Conservation (phyloP, 768 basidiomycete genomes). For the Phallus indusiatus region DNA sequence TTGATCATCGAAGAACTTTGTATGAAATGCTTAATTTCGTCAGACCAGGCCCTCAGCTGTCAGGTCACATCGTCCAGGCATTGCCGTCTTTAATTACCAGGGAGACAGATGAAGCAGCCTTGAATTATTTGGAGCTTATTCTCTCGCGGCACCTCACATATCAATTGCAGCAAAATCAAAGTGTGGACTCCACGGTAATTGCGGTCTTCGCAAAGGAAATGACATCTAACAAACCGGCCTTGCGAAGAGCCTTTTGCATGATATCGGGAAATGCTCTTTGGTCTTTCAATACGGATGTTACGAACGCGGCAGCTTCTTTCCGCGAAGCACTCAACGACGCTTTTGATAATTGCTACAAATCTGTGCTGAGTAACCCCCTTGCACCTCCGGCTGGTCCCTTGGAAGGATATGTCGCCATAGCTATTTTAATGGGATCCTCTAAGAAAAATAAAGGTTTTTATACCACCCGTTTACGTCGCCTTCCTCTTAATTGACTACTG, state of each 20-base stretch:
- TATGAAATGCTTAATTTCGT: constrained; percentile 67
- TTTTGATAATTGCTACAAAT: constrained; percentile 64
- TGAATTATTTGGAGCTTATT: constrained; percentile 41
- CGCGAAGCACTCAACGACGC: constrained; percentile 45
- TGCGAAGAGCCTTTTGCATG: constrained; percentile 52
- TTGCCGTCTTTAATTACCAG: constrained; percentile 46
- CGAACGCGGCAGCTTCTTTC: constrained; percentile 40
- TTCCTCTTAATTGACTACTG: background rate
- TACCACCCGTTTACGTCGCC: background rate
- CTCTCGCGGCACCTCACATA: constrained; percentile 51
- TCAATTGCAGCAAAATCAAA: constrained; percentile 33
- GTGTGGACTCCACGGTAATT: constrained; percentile 35
- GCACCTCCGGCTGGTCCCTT: constrained; percentile 55
- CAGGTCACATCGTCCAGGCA: constrained; percentile 35
- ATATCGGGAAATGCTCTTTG: constrained; percentile 56
- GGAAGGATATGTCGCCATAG: constrained; percentile 75
- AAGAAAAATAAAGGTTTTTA: background rate
- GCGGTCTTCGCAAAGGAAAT: constrained; percentile 63
- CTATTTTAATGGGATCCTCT: constrained; percentile 53
- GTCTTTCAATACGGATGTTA: constrained; percentile 29
- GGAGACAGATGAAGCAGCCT: constrained; percentile 68
- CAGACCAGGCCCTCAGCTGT: constrained; percentile 37
- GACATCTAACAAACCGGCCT: constrained; percentile 50
- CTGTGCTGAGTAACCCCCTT: constrained; percentile 49
- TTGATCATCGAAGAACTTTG: constrained; percentile 75